Conservation (phyloP, 768 basidiomycete genomes). For the Amanita exitialis region DNA sequence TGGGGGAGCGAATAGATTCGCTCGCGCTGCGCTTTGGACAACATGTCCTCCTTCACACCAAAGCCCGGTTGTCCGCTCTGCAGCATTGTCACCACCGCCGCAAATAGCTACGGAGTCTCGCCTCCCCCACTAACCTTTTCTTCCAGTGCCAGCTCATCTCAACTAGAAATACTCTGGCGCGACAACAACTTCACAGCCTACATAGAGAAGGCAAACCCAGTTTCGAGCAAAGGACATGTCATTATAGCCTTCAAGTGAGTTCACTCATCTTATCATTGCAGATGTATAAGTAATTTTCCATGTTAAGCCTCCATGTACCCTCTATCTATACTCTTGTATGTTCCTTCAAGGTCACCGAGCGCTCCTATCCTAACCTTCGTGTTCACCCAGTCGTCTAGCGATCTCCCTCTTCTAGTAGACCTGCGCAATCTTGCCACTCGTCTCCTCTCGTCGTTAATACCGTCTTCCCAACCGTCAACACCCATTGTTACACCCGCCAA, state of each 20-base stretch:
- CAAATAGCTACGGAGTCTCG: slow-evolving; percentile 31
- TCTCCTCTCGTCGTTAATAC: slow-evolving; percentile 36
- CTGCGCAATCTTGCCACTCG: slow-evolving; percentile 48
- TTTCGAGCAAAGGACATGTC: slow-evolving; percentile 66
- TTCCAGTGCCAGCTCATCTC: slow-evolving; percentile 25
- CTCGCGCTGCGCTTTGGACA: slow-evolving; percentile 23
- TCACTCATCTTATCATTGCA: slow-evolving; percentile 3
- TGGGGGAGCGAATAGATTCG: background rate
- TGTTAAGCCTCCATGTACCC: slow-evolving; percentile 62
- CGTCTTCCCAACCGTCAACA: slow-evolving; percentile 25
- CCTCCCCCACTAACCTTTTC: slow-evolving; percentile 37
- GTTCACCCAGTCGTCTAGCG: slow-evolving; percentile 51
- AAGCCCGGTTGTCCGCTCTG: slow-evolving; percentile 73
- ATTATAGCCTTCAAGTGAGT: slow-evolving; percentile 71
- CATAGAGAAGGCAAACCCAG: slow-evolving; percentile 57
- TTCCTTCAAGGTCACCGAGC: slow-evolving; percentile 2
- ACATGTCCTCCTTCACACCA: slow-evolving; percentile 30
- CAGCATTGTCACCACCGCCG: slow-evolving; percentile 52
- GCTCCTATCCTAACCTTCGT: slow-evolving; percentile 8
- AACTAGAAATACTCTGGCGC: slow-evolving; percentile 60
- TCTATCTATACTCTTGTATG: slow-evolving; percentile 66
- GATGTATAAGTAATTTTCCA: background rate
- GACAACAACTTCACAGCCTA: slow-evolving; percentile 74
- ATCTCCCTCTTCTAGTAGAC: slow-evolving; percentile 61
- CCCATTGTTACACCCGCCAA: slow-evolving; percentile 18